phyloP scores from a whole-genome alignment of 176 grass and related monocot genomes.

The Aegilops longissima region DNA sequence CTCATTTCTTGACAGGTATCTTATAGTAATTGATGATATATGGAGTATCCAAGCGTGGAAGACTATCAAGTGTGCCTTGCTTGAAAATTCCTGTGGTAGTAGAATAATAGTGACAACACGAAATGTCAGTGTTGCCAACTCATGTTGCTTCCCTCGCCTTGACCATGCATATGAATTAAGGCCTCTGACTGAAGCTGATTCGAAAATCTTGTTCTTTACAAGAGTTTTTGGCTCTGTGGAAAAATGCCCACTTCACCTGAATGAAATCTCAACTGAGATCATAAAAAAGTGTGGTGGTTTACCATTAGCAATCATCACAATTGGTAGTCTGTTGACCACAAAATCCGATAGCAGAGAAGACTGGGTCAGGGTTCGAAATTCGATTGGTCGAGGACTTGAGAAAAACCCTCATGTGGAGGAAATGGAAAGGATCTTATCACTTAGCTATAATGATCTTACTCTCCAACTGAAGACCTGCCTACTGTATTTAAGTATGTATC shows the following conservation, averaged over 20 bases:
- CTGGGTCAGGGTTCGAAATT: slow-evolving; percentile 4
- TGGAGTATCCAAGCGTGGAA: slow-evolving; percentile 19
- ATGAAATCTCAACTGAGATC: neutral
- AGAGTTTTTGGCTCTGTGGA: neutral
- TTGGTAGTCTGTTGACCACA: slow-evolving; percentile 10
- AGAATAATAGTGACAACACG: slow-evolving; percentile 28
- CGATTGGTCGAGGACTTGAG: slow-evolving; percentile 11
- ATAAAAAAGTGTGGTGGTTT: slow-evolving; percentile 31
- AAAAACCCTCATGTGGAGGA: no score
- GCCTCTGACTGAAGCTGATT: slow-evolving; percentile 15
- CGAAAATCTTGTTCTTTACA: neutral
- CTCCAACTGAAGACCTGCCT: no score
- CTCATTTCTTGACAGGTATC: neutral
- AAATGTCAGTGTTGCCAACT: slow-evolving; percentile 3
- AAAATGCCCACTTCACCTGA: neutral
- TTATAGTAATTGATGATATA: slow-evolving; percentile 38
- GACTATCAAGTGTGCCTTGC: neutral
- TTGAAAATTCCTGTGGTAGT: slow-evolving; percentile 15
- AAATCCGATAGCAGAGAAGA: neutral
- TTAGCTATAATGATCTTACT: no score
- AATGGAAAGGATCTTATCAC: no score
- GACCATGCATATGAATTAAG: slow-evolving; percentile 12
- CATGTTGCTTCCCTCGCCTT: slow-evolving; percentile 6
- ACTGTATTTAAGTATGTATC: no score
- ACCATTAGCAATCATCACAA: slow-evolving; percentile 29